A percentile compares a stretch with the other conserved stretches of the same genome.
These are phyloP conservation scores for Emmonsia crescens DNA, from an alignment of 2,329 filamentous ascomycete genomes.

Conservation along the genomic window DNA sequence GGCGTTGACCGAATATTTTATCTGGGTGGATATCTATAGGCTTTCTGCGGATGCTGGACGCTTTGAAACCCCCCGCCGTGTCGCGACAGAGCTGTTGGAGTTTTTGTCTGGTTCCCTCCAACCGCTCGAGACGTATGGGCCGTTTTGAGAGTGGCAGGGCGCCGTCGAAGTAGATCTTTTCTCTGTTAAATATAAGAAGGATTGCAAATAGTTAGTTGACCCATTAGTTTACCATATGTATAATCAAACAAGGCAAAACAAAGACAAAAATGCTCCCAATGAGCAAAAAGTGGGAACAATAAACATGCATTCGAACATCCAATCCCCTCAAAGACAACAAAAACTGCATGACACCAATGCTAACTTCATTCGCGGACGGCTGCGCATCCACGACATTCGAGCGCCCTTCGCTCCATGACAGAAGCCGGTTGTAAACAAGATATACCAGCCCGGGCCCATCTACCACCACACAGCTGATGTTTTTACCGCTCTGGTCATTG, in stretches of 20 bases:
- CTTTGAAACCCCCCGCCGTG: conserved; percentile 20
- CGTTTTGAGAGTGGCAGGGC: conserved; percentile 60
- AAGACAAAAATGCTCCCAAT: not conserved
- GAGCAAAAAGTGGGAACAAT: not conserved
- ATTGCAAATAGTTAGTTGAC: not conserved
- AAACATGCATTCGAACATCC: conserved; percentile 51
- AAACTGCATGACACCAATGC: conserved; percentile 49
- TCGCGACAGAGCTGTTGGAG: conserved; percentile 42
- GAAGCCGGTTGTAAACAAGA: conserved; percentile 53
- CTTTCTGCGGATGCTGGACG: conserved; percentile 3
- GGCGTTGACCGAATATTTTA: conserved; percentile 20
- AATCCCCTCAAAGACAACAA: conserved; percentile 48
- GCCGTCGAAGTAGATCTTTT: conserved; percentile 76
- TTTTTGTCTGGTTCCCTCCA: conserved; percentile 47
- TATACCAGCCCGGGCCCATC: conserved; percentile 75
- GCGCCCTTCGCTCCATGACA: conserved; percentile 27
- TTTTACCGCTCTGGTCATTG: conserved; percentile 7
- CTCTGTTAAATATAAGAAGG: conserved; percentile 31
- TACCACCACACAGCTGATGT: conserved; percentile 40
- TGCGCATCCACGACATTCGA: conserved; percentile 41
- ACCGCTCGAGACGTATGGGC: conserved; percentile 48
- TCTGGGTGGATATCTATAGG: conserved; percentile 10
- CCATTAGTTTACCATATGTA: too few species aligned
- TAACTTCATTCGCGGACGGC: conserved; percentile 55
- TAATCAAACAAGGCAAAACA: conserved; percentile 10